Conservation (phyloP, 2,329 filamentous ascomycete genomes). For the Dissoconium aciculare region DNA sequence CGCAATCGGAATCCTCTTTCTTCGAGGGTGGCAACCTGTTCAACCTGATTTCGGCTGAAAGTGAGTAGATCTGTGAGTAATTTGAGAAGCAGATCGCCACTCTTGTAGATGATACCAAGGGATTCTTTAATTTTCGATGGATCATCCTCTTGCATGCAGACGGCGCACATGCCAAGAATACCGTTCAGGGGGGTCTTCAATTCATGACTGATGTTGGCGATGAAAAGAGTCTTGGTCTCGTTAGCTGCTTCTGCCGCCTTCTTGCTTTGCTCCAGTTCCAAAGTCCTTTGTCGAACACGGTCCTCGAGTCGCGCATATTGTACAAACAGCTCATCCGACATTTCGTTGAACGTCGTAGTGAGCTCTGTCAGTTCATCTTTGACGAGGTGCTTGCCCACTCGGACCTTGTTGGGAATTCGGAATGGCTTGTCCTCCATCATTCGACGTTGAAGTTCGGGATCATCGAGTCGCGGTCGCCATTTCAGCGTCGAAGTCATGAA, state of each 20-base stretch:
- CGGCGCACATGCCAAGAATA: slow-evolving; percentile 83
- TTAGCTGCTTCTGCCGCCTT: slow-evolving; percentile 89
- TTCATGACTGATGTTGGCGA: slow-evolving; percentile 39
- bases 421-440: slow-evolving; percentile 38
- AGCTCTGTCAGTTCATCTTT: slow-evolving; percentile 76
- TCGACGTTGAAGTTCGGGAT: too few species aligned
- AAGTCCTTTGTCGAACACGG: slow-evolving; percentile 67
- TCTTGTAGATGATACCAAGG: slow-evolving; percentile 78
- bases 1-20: slow-evolving; percentile 71
- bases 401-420: slow-evolving; percentile 72
- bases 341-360: slow-evolving; percentile 76
- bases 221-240: slow-evolving; percentile 53
- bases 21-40: slow-evolving; percentile 57
- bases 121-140: slow-evolving; percentile 62
- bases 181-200: slow-evolving; percentile 91
- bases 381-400: slow-evolving; percentile 56
- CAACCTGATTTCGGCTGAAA: slow-evolving; percentile 90
- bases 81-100: slow-evolving; percentile 68
- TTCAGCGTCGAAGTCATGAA: slow-evolving; percentile 26
- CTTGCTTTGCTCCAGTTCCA: slow-evolving; percentile 76
- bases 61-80: slow-evolving; percentile 78
- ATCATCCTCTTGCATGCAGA: slow-evolving; percentile 85
- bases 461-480: slow-evolving; percentile 24
- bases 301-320: slow-evolving; percentile 77
- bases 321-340: slow-evolving; percentile 77